Evolutionary conservation across 2,329 filamentous ascomycete genomes (phyloP).

Genomic region (Apiospora hydei): DNA sequence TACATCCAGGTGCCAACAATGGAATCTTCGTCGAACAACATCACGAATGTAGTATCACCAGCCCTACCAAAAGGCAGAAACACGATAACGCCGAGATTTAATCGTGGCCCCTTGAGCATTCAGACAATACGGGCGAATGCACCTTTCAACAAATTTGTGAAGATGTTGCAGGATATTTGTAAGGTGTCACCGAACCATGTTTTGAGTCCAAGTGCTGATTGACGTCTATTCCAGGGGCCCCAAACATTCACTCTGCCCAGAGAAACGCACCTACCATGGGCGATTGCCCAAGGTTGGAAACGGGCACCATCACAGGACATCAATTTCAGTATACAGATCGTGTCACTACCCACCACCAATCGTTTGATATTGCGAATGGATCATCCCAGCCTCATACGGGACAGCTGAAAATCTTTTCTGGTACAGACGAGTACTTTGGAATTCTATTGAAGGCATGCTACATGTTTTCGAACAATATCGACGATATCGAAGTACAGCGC

Average conservation of each 20-base stretch:
- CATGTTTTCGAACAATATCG: neutral
- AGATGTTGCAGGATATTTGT: neutral
- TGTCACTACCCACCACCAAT: neutral
- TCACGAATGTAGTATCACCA: neutral
- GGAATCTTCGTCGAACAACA: neutral
- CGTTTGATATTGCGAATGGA: neutral
- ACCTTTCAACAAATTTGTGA: neutral
- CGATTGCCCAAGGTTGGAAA: neutral
- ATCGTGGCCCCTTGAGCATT: neutral
- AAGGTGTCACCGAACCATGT: neutral
- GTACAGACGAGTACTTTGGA: neutral
- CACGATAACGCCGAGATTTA: too few relatives aligned
- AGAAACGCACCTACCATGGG: neutral
- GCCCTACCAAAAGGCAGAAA: too few relatives aligned
- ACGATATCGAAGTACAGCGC: neutral
- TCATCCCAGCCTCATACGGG: neutral
- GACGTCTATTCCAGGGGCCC: neutral
- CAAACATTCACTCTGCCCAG: neutral
- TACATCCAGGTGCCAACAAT: neutral
- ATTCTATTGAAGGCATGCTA: neutral
- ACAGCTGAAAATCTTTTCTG: neutral
- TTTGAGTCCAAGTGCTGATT: neutral
- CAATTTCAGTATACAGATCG: neutral
- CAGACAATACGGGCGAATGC: neutral
- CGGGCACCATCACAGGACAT: neutral